These are phyloP conservation scores for Scytalidium lignicola DNA, from an alignment of 2,329 filamentous ascomycete species.

Conservation along the genomic window DNA sequence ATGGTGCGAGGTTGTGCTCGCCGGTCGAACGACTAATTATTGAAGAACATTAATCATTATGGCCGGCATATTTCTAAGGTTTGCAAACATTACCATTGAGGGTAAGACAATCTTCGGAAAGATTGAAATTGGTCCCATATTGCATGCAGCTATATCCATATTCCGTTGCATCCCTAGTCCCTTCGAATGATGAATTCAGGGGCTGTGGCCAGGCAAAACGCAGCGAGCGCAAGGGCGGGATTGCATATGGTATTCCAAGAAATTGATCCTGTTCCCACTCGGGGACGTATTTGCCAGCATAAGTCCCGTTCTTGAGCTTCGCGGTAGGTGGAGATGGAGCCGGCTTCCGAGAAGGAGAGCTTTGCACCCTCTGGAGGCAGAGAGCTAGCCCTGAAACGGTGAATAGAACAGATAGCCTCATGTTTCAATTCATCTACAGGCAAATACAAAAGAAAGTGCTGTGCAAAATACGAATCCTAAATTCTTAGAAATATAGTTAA, in stretches of 20 bases:
- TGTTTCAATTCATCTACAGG: not conserved
- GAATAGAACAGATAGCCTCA: not conserved
- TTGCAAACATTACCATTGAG: conserved; percentile 26
- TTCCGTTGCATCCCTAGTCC: conserved; percentile 32
- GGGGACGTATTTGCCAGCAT: conserved; percentile 16
- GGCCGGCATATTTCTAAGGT: no score
- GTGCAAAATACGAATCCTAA: not conserved
- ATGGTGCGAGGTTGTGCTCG: conserved; percentile 25
- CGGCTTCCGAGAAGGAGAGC: not conserved
- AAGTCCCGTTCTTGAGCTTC: conserved; percentile 19
- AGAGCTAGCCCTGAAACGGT: not conserved
- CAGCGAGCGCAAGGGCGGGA: conserved; percentile 14
- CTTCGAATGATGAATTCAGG: conserved; percentile 34
- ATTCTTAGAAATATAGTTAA: not conserved
- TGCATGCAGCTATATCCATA: conserved; percentile 44
- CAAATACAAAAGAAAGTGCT: not conserved
- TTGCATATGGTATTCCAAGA: conserved; percentile 8
- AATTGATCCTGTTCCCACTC: conserved; percentile 19
- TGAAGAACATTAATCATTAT: conserved; percentile 12
- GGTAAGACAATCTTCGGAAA: conserved; percentile 45
- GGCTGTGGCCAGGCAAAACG: conserved; percentile 33
- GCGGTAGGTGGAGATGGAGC: conserved; percentile 10
- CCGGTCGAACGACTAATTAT: conserved; percentile 37
- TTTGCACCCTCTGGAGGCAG: not conserved
- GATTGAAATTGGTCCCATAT: conserved; percentile 32